phyloP scores from a whole-genome alignment of 768 basidiomycete species.

The Panaeolus papilionaceus region DNA sequence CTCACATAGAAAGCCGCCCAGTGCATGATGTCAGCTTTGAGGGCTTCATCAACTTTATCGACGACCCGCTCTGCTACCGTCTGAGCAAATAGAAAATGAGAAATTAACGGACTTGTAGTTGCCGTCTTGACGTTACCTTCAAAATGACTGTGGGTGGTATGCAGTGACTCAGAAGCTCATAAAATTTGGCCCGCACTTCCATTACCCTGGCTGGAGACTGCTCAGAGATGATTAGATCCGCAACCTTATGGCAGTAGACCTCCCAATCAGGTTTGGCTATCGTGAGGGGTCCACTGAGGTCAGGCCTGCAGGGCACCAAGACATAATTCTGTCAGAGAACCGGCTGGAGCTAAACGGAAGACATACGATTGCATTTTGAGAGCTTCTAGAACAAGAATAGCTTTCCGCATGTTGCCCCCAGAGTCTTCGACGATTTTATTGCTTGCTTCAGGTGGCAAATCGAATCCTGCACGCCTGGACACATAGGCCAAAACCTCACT shows the following conservation, averaged over 20 bases:
- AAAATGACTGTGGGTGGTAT: conserved; percentile 93
- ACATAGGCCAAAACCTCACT: conserved; percentile 77
- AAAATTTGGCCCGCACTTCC: conserved; percentile 92
- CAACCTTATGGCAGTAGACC: conserved; percentile 92
- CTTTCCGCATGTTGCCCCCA: conserved; percentile 92
- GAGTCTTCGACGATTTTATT: conserved; percentile 82
- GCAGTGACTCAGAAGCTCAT: conserved; percentile 95
- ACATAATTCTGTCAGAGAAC: neutral
- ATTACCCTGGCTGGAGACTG: conserved; percentile 90
- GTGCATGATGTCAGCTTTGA: conserved; percentile 95
- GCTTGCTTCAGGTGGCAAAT: conserved; percentile 79
- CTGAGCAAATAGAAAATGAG: conserved; percentile 44
- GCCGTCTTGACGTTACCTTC: conserved; percentile 59
- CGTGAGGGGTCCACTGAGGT: conserved; percentile 75
- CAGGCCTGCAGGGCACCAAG: conserved; percentile 57
- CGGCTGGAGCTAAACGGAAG: conserved; percentile 11
- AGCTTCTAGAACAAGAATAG: conserved; percentile 92
- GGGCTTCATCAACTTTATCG: conserved; percentile 84
- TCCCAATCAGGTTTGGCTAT: conserved; percentile 99
- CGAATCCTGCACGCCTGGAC: conserved; percentile 79
- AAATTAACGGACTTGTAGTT: conserved; percentile 23
- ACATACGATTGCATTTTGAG: conserved; percentile 95
- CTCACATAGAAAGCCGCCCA: conserved; percentile 97
- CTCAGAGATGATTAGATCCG: conserved; percentile 87
- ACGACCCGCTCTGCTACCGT: conserved; percentile 91